Conservation (phyloP, 805 yeast species). For the Teunomyces pallodes region DNA sequence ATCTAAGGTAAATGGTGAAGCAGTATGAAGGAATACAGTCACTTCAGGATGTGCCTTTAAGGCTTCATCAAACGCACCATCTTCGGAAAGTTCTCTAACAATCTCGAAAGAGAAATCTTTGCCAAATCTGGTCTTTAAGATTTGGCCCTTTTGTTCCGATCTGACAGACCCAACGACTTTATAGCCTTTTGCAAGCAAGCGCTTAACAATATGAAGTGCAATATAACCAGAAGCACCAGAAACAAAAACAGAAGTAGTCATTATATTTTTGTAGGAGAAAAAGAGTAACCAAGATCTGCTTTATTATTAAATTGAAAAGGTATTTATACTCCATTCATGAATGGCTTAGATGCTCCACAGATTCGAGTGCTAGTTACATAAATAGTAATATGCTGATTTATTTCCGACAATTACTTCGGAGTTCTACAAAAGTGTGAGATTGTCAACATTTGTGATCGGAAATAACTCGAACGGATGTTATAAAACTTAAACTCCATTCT, state of each 20-base stretch:
- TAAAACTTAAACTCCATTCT: too few relatives aligned
- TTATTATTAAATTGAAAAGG: neutral
- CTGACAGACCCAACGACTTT: conserved; percentile 38
- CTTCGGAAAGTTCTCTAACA: conserved; percentile 12
- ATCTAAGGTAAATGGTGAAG: conserved; percentile 14
- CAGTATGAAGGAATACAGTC: conserved; percentile 14
- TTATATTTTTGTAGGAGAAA: neutral
- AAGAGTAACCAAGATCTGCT: too few relatives aligned
- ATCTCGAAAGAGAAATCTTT: conserved; percentile 12
- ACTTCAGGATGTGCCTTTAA: conserved; percentile 15
- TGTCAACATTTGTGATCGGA: too few relatives aligned
- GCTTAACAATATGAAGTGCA: conserved; percentile 25
- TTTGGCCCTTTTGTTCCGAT: conserved; percentile 33
- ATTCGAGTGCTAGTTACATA: too few relatives aligned
- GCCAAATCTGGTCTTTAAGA: conserved; percentile 12
- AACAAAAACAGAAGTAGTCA: conserved; percentile 17
- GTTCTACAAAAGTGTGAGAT: too few relatives aligned
- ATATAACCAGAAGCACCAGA: conserved; percentile 37
- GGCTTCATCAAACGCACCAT: conserved; percentile 16
- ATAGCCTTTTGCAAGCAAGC: conserved; percentile 20
- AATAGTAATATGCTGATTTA: too few relatives aligned
- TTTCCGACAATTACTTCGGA: too few relatives aligned
- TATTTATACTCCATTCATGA: conserved; percentile 1
- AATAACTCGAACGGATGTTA: too few relatives aligned
- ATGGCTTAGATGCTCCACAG: too few relatives aligned